phyloP scores from a whole-genome alignment of 2,329 filamentous ascomycete genomes.

The Akanthomyces muscarius region DNA sequence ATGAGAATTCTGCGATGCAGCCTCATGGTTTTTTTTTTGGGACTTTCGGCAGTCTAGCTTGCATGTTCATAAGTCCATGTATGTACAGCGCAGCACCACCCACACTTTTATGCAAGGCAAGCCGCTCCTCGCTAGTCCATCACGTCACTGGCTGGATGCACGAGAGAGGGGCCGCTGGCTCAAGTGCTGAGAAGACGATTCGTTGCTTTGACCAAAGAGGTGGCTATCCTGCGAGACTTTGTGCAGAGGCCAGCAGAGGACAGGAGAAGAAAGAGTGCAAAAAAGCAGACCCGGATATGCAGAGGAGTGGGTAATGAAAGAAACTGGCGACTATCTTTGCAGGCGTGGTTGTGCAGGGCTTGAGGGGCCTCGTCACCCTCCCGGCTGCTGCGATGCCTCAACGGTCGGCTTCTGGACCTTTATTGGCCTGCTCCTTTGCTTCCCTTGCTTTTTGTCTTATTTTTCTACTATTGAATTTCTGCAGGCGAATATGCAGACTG shows the following conservation, averaged over 20 bases:
- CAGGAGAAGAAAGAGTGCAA: too few relatives aligned
- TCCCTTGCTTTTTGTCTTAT: background rate
- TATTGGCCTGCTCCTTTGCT: background rate
- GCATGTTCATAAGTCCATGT: background rate
- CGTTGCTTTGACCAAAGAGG: background rate
- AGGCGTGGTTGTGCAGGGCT: background rate
- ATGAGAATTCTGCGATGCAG: background rate
- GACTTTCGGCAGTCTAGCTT: background rate
- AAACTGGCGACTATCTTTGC: background rate
- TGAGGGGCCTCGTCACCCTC: background rate
- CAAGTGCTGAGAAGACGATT: conserved; percentile 4
- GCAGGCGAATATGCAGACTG: background rate
- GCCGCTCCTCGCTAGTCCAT: background rate
- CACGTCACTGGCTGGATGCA: conserved; percentile 13
- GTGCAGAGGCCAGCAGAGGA: background rate
- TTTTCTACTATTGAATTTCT: background rate
- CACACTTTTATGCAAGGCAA: conserved; percentile 5
- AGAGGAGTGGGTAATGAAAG: background rate
- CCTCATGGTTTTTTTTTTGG: background rate
- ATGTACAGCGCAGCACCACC: background rate
- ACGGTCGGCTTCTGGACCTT: background rate
- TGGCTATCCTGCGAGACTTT: background rate
- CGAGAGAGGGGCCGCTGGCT: background rate
- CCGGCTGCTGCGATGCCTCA: background rate
- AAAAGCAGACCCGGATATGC: background rate